Percentiles rank a stretch among this genome's conserved stretches.
Evolutionary conservation across 169 alveolate genomes (phyloP).

Genomic region (Plasmodium fragile): DNA sequence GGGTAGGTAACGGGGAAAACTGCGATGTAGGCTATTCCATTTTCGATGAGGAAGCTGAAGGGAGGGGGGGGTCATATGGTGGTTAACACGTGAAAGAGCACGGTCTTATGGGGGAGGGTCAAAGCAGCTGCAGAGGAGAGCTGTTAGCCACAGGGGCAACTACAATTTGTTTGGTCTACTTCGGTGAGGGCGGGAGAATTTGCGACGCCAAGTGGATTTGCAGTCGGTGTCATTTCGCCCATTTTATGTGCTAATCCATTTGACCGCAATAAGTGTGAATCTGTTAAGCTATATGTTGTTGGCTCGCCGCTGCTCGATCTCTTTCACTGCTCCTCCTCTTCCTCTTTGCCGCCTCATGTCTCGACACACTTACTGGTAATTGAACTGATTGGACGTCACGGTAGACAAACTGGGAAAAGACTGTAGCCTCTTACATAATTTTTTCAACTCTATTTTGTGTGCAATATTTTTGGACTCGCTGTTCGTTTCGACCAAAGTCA

Average conservation of each 20-base stretch:
- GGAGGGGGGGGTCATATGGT: background rate
- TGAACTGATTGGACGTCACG: conserved; percentile 62
- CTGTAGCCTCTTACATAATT: conserved; percentile 60
- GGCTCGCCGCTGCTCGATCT: background rate
- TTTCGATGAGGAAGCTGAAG: conserved; percentile 83
- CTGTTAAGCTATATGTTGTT: background rate
- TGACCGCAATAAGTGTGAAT: background rate
- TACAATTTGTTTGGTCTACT: background rate
- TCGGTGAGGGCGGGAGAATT: background rate
- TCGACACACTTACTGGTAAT: conserved; percentile 59
- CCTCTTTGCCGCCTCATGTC: background rate
- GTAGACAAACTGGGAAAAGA: conserved; percentile 69
- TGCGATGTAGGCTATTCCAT: conserved; percentile 85
- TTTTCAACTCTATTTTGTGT: conserved; percentile 73
- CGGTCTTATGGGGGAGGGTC: background rate
- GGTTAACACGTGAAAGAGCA: background rate
- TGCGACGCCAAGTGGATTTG: background rate
- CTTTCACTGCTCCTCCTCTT: background rate
- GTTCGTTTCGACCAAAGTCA: conserved; percentile 83
- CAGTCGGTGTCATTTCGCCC: background rate
- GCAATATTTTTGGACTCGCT: conserved; percentile 69
- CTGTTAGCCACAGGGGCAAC: background rate
- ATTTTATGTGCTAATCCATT: background rate
- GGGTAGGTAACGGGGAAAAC: conserved; percentile 80
- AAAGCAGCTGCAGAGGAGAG: background rate